Percentiles rank a stretch among this genome's conserved stretches.
These are phyloP conservation scores for Arthrobotrys sinensis DNA, from an alignment of 2,329 filamentous ascomycete genomes.

Conservation along the genomic window DNA sequence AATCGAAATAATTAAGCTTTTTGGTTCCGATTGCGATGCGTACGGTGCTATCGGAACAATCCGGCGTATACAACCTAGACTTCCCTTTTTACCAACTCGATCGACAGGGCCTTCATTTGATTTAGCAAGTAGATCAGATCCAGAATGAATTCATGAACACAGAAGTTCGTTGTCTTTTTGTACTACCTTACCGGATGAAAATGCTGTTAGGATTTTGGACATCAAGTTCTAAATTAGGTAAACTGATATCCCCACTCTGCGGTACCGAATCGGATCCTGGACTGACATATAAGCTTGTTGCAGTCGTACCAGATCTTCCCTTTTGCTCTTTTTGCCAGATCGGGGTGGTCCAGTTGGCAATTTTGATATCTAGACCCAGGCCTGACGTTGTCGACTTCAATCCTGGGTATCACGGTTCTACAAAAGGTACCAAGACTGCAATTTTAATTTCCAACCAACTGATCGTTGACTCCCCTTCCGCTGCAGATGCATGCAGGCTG, in stretches of 20 bases:
- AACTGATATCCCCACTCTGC: background rate
- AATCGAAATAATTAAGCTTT: background rate
- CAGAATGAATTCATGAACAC: slow-evolving; percentile 15
- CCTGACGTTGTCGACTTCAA: background rate
- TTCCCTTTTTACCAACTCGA: background rate
- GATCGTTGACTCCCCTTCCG: background rate
- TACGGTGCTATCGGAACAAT: background rate
- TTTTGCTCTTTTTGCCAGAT: background rate
- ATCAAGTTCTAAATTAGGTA: slow-evolving; percentile 13
- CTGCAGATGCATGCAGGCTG: slow-evolving; percentile 21
- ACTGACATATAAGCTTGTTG: background rate
- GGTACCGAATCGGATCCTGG: slow-evolving; percentile 24
- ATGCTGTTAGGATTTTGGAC: background rate
- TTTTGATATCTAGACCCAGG: slow-evolving; percentile 8
- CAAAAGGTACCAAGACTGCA: slow-evolving; percentile 18
- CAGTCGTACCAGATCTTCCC: background rate
- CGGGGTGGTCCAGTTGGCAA: background rate
- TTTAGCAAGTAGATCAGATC: background rate
- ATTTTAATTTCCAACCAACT: slow-evolving; percentile 32
- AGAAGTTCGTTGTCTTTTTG: slow-evolving; percentile 7
- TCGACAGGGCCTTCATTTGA: background rate
- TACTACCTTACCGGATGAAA: background rate
- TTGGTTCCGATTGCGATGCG: background rate
- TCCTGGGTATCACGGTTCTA: slow-evolving; percentile 19
- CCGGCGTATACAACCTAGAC: background rate